Base-by-base conservation (phyloP, 202 grass and related monocot species). In the Tripidium arundinaceum region DNA sequence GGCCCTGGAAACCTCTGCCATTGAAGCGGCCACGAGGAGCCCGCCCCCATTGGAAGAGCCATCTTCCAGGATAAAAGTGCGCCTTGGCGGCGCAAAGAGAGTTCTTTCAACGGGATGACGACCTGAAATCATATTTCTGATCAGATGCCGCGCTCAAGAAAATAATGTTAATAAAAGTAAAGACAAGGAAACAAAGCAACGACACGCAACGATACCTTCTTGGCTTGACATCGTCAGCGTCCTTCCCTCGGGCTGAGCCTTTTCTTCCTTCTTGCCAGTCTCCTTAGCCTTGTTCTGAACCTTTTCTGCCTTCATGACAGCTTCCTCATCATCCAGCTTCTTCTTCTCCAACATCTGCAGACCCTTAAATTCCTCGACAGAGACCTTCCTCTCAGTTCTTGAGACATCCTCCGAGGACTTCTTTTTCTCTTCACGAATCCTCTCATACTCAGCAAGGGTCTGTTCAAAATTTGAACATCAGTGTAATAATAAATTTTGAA, bases 381-480 rank as follows among this genome's bases (percentile, higher is more conserved):
- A 19, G 1, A 87, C 34, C 75, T 62, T 71, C 63, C 82, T 87
- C 7, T 74, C 79, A 16, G 37, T 26, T 59, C 79, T 72, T 0
- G 47, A 38, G 37, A 8, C 47, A 36, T 22, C 38, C 38, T 62
- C 69, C 1, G n/a, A 49, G 29, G 82, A 25, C 45, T 86, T 88
- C 55, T 36, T 82, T 62, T 69, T 83, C 75, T 86, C 83, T 74
- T 52, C 69, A 27, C 27, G 76, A 46, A 76, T 24, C 68, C 71
- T 94, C 69, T 90, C 91, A 4, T 86, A 93, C 29, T 90, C 91
- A 43, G 34, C 45, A 76, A 93, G 88, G 31, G 91, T 90, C 57
- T 38, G 7, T 38, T 38, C 1, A 38, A 8, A 21, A 21, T 55
- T 34, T 15, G 21, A 9, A 16, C 16, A 45, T 66, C 58, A 58